phyloP scores from a whole-genome alignment of 176 grass and related monocot genomes.

The Aegilops sharonensis region DNA sequence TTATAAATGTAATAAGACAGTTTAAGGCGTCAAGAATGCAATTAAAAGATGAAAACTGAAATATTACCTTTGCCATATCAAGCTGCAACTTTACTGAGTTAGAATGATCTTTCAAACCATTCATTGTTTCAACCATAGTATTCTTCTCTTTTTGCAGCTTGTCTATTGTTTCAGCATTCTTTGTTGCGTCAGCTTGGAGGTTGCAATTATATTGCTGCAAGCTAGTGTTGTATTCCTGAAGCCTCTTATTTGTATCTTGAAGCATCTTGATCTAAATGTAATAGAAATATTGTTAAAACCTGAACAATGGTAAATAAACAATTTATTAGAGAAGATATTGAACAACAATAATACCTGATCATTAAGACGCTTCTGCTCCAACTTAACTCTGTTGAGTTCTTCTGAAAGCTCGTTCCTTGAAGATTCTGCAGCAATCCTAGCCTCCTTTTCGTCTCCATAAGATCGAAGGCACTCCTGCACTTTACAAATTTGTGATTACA shows the following conservation, averaged over 20 bases:
- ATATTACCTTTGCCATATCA: conserved; percentile 53
- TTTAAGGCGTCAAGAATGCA: not conserved
- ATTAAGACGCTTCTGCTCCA: conserved; percentile 52
- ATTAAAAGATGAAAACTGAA: not conserved
- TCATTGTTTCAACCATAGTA: conserved; percentile 73
- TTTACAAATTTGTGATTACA: not conserved
- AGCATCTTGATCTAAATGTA: conserved; percentile 69
- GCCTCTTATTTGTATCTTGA: conserved; percentile 74
- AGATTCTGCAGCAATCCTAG: conserved; percentile 32
- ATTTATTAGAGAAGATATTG: not conserved
- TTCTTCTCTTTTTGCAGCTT: conserved; percentile 91
- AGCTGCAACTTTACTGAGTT: conserved; percentile 72
- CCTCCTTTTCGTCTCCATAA: conserved; percentile 45
- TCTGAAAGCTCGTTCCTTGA: conserved; percentile 33
- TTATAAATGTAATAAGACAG: not conserved
- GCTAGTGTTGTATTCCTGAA: conserved; percentile 88
- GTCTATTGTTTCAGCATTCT: conserved; percentile 54
- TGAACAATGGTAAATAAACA: not conserved
- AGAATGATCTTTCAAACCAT: conserved; percentile 64
- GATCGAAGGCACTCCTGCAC: conserved; percentile 36
- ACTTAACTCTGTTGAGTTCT: conserved; percentile 39
- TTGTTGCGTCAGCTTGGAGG: conserved; percentile 68
- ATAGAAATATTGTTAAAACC: not conserved
- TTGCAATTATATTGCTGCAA: conserved; percentile 91
- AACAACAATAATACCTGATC: conserved; percentile 45